A percentile compares a stretch with the other conserved stretches of the same genome.
Evolutionary conservation across 2,329 filamentous ascomycete species (phyloP).

Genomic region (Endothia cerciana): DNA sequence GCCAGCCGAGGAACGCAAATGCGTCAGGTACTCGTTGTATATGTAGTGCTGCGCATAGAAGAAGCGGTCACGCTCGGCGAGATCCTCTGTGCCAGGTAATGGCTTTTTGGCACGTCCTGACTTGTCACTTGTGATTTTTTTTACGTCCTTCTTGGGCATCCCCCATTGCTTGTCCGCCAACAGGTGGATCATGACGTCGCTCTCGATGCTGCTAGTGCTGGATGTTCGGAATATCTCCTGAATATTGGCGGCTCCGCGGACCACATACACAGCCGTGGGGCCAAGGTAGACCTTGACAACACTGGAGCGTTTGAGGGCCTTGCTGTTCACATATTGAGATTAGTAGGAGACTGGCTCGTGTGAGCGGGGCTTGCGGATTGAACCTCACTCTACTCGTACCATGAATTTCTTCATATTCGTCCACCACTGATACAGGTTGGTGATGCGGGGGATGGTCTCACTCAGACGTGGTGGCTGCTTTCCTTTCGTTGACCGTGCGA

Average conservation of each 20-base stretch:
- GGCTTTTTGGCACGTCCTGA: constrained; percentile 37
- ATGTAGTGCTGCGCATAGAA: constrained; percentile 30
- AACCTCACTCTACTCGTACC: not conserved
- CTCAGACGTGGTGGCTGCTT: constrained; percentile 9
- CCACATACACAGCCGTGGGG: not conserved
- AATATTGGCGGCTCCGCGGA: constrained; percentile 1
- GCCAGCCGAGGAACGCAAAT: constrained; percentile 8
- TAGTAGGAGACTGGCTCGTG: not conserved
- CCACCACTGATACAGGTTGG: constrained; percentile 11
- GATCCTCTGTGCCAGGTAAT: constrained; percentile 22
- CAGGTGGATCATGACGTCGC: not conserved
- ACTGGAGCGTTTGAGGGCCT: constrained; percentile 1
- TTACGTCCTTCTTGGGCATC: not conserved
- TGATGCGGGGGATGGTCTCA: constrained; percentile 12
- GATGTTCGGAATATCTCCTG: constrained; percentile 6
- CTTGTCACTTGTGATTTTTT: constrained; percentile 24
- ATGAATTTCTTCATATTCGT: constrained; percentile 13
- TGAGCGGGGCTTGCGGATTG: not conserved
- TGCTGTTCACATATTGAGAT: not conserved
- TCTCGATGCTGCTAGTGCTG: not conserved
- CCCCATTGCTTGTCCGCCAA: not conserved
- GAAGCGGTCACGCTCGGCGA: constrained; percentile 25
- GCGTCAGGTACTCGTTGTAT: constrained; percentile 29
- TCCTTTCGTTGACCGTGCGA: not conserved
- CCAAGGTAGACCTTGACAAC: constrained; percentile 9